A percentile compares a stretch with the other conserved stretches of the same genome.
Conservation (phyloP, 2,329 filamentous ascomycete species). For the Cytospora leucostoma region DNA sequence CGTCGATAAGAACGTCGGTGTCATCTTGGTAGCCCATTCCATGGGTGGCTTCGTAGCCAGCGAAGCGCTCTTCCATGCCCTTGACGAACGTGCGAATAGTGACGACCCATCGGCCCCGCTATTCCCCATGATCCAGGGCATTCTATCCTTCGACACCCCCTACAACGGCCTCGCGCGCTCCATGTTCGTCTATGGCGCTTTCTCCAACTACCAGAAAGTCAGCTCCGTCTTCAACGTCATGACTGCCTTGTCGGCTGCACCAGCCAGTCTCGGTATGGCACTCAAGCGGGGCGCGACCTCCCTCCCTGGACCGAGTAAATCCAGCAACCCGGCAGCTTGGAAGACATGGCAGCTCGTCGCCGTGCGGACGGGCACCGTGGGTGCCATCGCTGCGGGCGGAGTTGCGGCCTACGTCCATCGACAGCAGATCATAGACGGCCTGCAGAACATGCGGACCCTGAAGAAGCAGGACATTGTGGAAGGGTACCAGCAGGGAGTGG, state of each 20-base stretch:
- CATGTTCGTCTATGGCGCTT: slow-evolving; percentile 63
- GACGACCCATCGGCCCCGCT: slow-evolving; percentile 43
- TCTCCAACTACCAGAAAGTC: slow-evolving; percentile 61
- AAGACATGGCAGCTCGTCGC: slow-evolving; percentile 65
- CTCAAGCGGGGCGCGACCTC: slow-evolving; percentile 35
- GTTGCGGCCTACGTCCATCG: slow-evolving; percentile 81
- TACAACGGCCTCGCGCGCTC: slow-evolving; percentile 67
- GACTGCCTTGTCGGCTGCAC: slow-evolving; percentile 54
- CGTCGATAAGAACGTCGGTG: slow-evolving; percentile 76
- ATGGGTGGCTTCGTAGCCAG: slow-evolving; percentile 86
- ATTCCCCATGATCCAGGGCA: slow-evolving; percentile 79
- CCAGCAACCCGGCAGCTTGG: slow-evolving; percentile 44
- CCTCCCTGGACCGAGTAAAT: slow-evolving; percentile 29
- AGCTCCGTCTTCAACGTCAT: slow-evolving; percentile 59
- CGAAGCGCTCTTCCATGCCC: slow-evolving; percentile 72
- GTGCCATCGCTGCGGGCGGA: slow-evolving; percentile 76
- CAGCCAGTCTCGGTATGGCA: slow-evolving; percentile 46
- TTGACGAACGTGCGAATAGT: slow-evolving; percentile 58
- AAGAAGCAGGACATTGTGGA: slow-evolving; percentile 51
- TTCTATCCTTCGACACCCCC: slow-evolving; percentile 84
- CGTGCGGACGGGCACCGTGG: slow-evolving; percentile 78
- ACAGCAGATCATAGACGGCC: slow-evolving; percentile 60
- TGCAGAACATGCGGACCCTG: slow-evolving; percentile 49
- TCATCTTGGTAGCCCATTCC: slow-evolving; percentile 79
- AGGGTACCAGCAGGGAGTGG: slow-evolving; percentile 51